Evolutionary conservation across 495 filamentous ascomycete genomes (phyloP).

Genomic region (Elasticomyces elasticus): DNA sequence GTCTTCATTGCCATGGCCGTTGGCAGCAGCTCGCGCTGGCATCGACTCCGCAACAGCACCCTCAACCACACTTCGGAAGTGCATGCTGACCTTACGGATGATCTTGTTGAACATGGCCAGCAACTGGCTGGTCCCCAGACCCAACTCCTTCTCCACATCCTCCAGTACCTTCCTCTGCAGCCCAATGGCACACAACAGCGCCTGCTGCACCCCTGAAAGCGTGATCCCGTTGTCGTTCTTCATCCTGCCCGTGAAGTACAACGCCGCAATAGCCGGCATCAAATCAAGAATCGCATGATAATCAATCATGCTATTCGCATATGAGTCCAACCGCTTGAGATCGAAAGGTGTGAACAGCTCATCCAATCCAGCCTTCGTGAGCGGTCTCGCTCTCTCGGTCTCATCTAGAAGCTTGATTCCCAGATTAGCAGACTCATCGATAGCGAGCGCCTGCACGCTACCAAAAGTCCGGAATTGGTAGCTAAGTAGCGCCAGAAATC

Average conservation of each 20-base stretch:
- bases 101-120: slow-evolving; percentile 96
- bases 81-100: slow-evolving; percentile 69
- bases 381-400: slow-evolving; percentile 33
- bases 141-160: slow-evolving; percentile 68
- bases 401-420: slow-evolving; percentile 55
- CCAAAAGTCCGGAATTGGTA: slow-evolving; percentile 88
- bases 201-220: slow-evolving; percentile 67
- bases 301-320: slow-evolving; percentile 92
- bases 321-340: slow-evolving; percentile 85
- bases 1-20: slow-evolving; percentile 52
- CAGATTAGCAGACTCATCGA: slow-evolving; percentile 71
- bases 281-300: slow-evolving; percentile 96
- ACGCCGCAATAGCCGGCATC: slow-evolving; percentile 64
- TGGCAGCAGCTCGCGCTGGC: slow-evolving; percentile 45
- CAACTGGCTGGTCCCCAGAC: slow-evolving; percentile 63
- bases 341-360: slow-evolving; percentile 76
- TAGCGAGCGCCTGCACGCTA: slow-evolving; percentile 67
- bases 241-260: slow-evolving; percentile 74
- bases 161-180: slow-evolving; percentile 81
- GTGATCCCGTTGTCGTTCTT: slow-evolving; percentile 43
- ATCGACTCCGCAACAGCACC: slow-evolving; percentile 61
- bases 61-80: slow-evolving; percentile 66
- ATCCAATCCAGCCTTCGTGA: slow-evolving; percentile 67
- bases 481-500: slow-evolving; percentile 77
- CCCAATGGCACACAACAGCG: slow-evolving; percentile 80